These are phyloP conservation scores for Calycina herbarum DNA, from an alignment of 2,329 filamentous ascomycete genomes.

Conservation along the genomic window DNA sequence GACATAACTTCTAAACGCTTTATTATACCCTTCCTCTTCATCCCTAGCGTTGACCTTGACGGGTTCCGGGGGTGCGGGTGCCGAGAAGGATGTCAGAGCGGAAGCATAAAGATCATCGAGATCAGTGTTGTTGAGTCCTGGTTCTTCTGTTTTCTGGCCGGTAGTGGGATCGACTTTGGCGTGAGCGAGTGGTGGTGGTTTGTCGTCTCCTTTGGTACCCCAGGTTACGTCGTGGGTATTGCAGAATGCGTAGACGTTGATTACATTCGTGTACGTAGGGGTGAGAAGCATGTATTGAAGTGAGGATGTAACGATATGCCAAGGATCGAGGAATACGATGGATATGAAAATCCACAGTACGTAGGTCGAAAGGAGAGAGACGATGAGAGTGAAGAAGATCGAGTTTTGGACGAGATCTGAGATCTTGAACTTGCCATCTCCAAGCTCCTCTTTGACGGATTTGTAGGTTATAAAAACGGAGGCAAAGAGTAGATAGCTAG, in stretches of 20 bases:
- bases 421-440: conserved; percentile 63
- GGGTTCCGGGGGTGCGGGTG: conserved; percentile 71
- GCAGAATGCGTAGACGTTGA: conserved; percentile 98
- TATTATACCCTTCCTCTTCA: conserved; percentile 95
- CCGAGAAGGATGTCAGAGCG: conserved; percentile 70
- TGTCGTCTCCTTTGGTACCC: conserved; percentile 97
- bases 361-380: conserved; percentile 88
- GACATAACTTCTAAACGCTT: conserved; percentile 85
- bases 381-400: conserved; percentile 88
- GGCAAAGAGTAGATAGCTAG: conserved; percentile 83
- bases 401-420: conserved; percentile 76
- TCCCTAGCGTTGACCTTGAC: conserved; percentile 59
- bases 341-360: conserved; percentile 88
- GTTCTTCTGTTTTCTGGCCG: conserved; percentile 58
- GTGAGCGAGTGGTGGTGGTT: conserved; percentile 80
- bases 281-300: conserved; percentile 91
- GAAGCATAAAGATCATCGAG: conserved; percentile 89
- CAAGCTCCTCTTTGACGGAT: conserved; percentile 72
- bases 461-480: conserved; percentile 88
- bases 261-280: conserved; percentile 93
- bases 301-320: conserved; percentile 95
- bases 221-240: conserved; percentile 96
- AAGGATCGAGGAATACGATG: conserved; percentile 91
- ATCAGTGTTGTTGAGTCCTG: conserved; percentile 47
- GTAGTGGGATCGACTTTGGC: conserved; percentile 80